Evolutionary conservation across 768 basidiomycete species (phyloP).

Genomic region (Tricholoma terreum): DNA sequence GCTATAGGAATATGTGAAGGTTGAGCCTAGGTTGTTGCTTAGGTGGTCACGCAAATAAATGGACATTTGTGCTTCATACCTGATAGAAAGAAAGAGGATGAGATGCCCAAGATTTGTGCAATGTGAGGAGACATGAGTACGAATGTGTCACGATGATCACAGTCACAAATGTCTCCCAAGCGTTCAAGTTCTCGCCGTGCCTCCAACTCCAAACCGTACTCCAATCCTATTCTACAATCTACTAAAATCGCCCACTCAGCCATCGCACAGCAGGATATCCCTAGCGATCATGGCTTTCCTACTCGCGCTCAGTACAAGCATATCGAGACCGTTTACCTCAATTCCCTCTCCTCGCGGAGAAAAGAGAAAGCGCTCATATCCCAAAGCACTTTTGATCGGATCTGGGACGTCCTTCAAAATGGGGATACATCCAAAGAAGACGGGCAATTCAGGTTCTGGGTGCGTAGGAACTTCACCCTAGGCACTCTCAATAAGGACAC

Average conservation of each 20-base stretch:
- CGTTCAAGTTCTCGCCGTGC: neutral
- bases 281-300: constrained; percentile 50
- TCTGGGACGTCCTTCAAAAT: constrained; percentile 64
- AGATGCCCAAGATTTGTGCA: neutral
- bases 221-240: neutral
- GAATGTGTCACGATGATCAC: neutral
- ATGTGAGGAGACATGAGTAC: neutral
- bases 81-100: neutral
- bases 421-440: constrained; percentile 46
- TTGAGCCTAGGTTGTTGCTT: neutral
- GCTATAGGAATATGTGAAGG: neutral
- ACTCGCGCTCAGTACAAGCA: constrained; percentile 57
- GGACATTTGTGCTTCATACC: too few species aligned
- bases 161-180: neutral
- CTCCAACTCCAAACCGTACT: constrained; percentile 7
- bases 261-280: constrained; percentile 3
- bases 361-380: constrained; percentile 72
- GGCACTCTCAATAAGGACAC: constrained; percentile 31
- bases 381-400: constrained; percentile 64
- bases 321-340: constrained; percentile 57
- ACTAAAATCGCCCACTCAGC: constrained; percentile 6
- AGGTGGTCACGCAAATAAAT: too few species aligned
- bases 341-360: constrained; percentile 50
- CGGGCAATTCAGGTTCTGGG: constrained; percentile 81
- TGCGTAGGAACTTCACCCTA: constrained; percentile 73